Conservation (phyloP, 768 basidiomycete species). For the Suillus bovinus region DNA sequence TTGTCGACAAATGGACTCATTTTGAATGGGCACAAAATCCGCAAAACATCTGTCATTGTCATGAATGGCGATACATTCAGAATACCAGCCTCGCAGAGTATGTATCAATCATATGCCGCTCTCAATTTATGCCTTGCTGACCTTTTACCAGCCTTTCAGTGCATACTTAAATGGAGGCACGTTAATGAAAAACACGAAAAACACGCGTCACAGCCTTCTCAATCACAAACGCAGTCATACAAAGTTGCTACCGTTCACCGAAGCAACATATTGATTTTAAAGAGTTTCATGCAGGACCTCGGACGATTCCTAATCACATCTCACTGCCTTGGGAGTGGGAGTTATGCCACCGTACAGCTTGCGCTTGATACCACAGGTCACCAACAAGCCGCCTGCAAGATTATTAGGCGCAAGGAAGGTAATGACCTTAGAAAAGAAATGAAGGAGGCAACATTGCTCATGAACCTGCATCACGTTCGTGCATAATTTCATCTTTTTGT, state of each 20-base stretch:
- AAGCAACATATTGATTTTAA: neutral
- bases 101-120: slow-evolving; percentile 11
- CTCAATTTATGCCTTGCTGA: slow-evolving; percentile 4
- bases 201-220: slow-evolving; percentile 59
- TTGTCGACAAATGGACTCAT: slow-evolving; percentile 73
- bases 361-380: slow-evolving; percentile 64
- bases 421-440: slow-evolving; percentile 48
- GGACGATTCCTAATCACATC: slow-evolving; percentile 74
- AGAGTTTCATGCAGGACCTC: slow-evolving; percentile 45
- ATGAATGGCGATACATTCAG: slow-evolving; percentile 75
- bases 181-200: slow-evolving; percentile 47
- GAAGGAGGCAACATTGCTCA: slow-evolving; percentile 79
- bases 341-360: slow-evolving; percentile 81
- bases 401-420: slow-evolving; percentile 61
- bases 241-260: slow-evolving; percentile 42
- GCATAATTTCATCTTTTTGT: neutral
- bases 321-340: slow-evolving; percentile 78
- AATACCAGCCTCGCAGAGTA: slow-evolving; percentile 68
- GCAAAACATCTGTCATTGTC: slow-evolving; percentile 66
- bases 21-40: slow-evolving; percentile 69
- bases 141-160: slow-evolving; percentile 57
- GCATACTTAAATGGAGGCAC: slow-evolving; percentile 56
- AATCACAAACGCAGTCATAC: slow-evolving; percentile 50
- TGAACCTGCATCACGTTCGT: slow-evolving; percentile 68
- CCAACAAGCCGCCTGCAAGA: slow-evolving; percentile 84